Evolutionary conservation across 2,329 filamentous ascomycete species (phyloP).

Genomic region (Metarhizium brunneum): DNA sequence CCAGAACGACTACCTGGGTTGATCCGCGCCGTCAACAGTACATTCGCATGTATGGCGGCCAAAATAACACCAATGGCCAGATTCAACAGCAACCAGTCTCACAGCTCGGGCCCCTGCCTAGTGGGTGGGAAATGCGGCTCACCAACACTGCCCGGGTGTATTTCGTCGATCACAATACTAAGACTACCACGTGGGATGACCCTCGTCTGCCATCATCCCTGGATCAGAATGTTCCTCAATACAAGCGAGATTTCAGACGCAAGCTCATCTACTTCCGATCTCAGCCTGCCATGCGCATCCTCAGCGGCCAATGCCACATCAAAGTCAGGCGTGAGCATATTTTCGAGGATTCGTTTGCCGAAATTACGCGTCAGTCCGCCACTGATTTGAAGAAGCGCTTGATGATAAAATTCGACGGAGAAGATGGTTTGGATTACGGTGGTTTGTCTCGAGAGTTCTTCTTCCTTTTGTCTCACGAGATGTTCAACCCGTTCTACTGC

Average conservation of each 20-base stretch:
- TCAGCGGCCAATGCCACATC: constrained; percentile 95
- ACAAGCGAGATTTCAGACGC: constrained; percentile 96
- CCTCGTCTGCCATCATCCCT: constrained; percentile 89
- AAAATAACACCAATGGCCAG: constrained; percentile 73
- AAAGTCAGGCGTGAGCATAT: constrained; percentile 95
- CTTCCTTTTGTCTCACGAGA: constrained; percentile 97
- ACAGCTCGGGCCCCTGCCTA: constrained; percentile 87
- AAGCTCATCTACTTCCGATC: constrained; percentile 99
- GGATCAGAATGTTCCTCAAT: constrained; percentile 97
- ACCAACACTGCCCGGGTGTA: constrained; percentile 97
- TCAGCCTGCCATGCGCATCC: constrained; percentile 88
- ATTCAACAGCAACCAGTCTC: constrained; percentile 98
- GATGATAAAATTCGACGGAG: constrained; percentile 99
- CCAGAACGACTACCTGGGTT: constrained; percentile 95
- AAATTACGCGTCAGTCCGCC: constrained; percentile 93
- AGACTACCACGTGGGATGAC: constrained; percentile 99
- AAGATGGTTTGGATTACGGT: constrained; percentile 96
- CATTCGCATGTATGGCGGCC: constrained; percentile 91
- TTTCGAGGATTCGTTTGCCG: constrained; percentile 97
- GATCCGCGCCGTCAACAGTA: constrained; percentile 96
- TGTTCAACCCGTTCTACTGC: constrained; percentile 99
- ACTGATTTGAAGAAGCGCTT: constrained; percentile 95
- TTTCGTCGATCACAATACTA: constrained; percentile 99
- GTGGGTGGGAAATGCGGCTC: constrained; percentile 98
- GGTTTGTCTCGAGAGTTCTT: constrained; percentile 98